Percentiles rank a stretch among this genome's conserved stretches.
These are phyloP conservation scores for Chlorokybus atmophyticus DNA, from an alignment of 139 green algal genomes.

Conservation along the genomic window DNA sequence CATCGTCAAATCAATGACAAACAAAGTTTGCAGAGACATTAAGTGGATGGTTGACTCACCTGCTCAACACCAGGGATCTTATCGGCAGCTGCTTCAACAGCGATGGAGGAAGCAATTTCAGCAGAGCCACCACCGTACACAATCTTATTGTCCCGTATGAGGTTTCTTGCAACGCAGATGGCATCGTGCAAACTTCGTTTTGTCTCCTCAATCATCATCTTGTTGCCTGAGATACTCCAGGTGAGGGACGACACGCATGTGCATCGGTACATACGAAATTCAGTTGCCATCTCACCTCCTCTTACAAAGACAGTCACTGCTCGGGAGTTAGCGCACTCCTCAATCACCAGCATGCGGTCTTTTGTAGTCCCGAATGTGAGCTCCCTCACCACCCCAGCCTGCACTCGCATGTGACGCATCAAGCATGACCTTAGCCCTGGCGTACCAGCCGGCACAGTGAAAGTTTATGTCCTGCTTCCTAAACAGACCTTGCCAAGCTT, in stretches of 20 bases:
- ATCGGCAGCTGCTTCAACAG: conserved; percentile 76
- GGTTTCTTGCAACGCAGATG: conserved; percentile 94
- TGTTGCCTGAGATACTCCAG: conserved; percentile 88
- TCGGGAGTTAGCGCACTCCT: conserved; percentile 81
- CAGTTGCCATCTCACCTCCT: conserved; percentile 27
- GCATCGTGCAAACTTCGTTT: conserved; percentile 95
- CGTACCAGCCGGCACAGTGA: neutral
- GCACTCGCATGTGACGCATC: conserved; percentile 4
- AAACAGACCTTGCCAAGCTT: conserved; percentile 71
- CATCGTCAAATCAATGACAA: neutral
- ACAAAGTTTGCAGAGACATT: neutral
- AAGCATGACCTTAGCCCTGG: neutral
- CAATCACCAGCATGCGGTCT: conserved; percentile 89
- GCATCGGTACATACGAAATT: no score
- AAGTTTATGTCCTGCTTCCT: neutral
- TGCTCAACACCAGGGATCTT: conserved; percentile 43
- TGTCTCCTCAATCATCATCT: conserved; percentile 83
- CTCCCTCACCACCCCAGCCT: conserved; percentile 64
- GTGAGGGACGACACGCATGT: no score
- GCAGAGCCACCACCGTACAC: conserved; percentile 92
- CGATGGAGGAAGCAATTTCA: conserved; percentile 81
- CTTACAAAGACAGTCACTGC: conserved; percentile 95
- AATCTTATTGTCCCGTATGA: conserved; percentile 89
- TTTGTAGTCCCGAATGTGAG: conserved; percentile 90
- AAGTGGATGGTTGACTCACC: no score